These are phyloP conservation scores for Lactarius trivialis DNA, from an alignment of 768 basidiomycete genomes.

Conservation along the genomic window DNA sequence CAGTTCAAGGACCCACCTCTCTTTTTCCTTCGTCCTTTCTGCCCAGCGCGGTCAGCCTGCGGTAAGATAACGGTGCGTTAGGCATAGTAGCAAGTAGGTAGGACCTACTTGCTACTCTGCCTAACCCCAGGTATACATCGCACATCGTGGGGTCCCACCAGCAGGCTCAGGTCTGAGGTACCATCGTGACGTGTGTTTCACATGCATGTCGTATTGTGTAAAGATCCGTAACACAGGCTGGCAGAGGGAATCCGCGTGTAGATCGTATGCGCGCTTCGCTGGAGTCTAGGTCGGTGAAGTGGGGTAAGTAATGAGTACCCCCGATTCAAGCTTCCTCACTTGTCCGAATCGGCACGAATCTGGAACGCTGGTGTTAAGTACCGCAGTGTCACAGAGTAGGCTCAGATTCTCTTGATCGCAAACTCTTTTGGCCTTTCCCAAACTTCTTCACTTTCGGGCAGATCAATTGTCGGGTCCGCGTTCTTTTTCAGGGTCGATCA, in stretches of 20 bases:
- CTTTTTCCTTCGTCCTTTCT: too few relatives aligned
- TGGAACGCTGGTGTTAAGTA: too few relatives aligned
- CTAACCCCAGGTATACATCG: too few relatives aligned
- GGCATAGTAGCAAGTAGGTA: too few relatives aligned
- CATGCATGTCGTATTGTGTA: neutral
- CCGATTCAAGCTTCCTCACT: neutral
- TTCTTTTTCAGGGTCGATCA: neutral
- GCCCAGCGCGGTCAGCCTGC: too few relatives aligned
- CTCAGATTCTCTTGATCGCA: neutral
- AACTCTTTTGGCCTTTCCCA: neutral
- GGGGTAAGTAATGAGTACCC: neutral
- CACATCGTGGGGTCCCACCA: neutral
- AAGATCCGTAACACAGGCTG: neutral
- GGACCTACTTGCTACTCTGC: too few relatives aligned
- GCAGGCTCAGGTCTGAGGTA: neutral
- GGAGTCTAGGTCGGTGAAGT: neutral
- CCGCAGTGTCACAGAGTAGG: neutral
- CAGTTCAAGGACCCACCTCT: too few relatives aligned
- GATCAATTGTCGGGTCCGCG: neutral
- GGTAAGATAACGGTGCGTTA: neutral
- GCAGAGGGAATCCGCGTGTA: neutral
- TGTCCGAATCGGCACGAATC: neutral
- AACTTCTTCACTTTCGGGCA: neutral
- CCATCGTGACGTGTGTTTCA: neutral
- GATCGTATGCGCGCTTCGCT: neutral